These are phyloP conservation scores for Sporothrix pseudoabietina DNA, from an alignment of 2,329 filamentous ascomycete species.

Conservation along the genomic window DNA sequence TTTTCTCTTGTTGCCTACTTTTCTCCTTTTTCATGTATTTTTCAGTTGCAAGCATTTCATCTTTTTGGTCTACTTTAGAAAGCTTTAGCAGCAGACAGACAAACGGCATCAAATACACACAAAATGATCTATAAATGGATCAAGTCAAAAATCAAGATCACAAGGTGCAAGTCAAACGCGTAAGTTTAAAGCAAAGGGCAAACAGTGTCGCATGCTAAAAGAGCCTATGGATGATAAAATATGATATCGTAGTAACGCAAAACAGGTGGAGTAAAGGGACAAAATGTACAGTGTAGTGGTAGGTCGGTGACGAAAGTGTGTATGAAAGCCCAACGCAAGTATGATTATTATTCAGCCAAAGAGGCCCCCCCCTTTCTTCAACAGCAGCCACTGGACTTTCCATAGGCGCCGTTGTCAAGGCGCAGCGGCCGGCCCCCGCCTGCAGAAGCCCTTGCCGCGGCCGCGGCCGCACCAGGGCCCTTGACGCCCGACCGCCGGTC, in stretches of 20 bases:
- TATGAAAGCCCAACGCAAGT: background rate
- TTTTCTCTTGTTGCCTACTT: background rate
- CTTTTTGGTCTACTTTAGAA: background rate
- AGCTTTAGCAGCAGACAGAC: background rate
- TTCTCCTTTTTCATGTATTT: background rate
- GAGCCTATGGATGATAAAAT: background rate
- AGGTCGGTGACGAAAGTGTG: background rate
- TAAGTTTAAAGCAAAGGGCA: background rate
- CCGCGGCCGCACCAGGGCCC: slow-evolving; percentile 51
- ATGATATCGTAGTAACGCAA: slow-evolving; percentile 7
- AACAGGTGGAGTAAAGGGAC: background rate
- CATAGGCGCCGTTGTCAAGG: slow-evolving; percentile 44
- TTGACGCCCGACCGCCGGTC: slow-evolving; percentile 92
- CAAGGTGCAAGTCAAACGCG: background rate
- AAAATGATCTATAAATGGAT: background rate
- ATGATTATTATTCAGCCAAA: background rate
- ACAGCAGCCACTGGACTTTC: slow-evolving; percentile 46
- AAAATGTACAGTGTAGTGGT: slow-evolving; percentile 1
- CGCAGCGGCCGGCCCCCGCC: slow-evolving; percentile 44
- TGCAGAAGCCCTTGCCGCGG: slow-evolving; percentile 38
- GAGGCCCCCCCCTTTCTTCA: background rate
- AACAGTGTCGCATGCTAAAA: background rate
- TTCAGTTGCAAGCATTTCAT: background rate
- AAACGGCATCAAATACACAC: slow-evolving; percentile 2
- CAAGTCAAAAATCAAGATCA: background rate